These are phyloP conservation scores for Camellia sinensis DNA, from an alignment of 148 eudicot genomes.

Conservation along the genomic window DNA sequence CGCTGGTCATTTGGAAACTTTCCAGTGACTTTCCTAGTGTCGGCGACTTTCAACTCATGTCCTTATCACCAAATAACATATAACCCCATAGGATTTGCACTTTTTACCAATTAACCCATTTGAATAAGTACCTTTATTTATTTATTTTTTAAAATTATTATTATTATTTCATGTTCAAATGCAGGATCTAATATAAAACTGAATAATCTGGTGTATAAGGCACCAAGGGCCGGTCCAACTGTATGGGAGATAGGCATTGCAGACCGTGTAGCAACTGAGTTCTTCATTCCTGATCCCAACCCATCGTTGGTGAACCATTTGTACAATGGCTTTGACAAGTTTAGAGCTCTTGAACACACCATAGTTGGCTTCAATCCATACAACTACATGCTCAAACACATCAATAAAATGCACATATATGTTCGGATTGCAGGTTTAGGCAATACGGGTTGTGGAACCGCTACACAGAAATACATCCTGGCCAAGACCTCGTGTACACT, in stretches of 20 bases:
- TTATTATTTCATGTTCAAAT: background rate
- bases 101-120: too few relatives aligned
- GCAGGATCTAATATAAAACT: slow-evolving; percentile 31
- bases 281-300: slow-evolving; percentile 53
- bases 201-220: slow-evolving; percentile 31
- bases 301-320: slow-evolving; percentile 28
- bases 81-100: too few relatives aligned
- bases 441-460: slow-evolving; percentile 74
- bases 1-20: too few relatives aligned
- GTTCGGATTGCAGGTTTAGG: slow-evolving; percentile 49
- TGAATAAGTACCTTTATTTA: too few relatives aligned
- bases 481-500: slow-evolving; percentile 42
- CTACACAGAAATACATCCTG: slow-evolving; percentile 52
- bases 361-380: background rate
- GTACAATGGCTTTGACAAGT: slow-evolving; percentile 17
- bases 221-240: slow-evolving; percentile 56
- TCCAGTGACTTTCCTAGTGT: too few relatives aligned
- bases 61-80: too few relatives aligned
- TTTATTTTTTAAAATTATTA: too few relatives aligned
- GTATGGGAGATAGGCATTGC: slow-evolving; percentile 77
- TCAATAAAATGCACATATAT: background rate
- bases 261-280: slow-evolving; percentile 68
- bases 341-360: background rate
- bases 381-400: background rate
- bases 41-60: too few relatives aligned